phyloP scores from a whole-genome alignment of 805 yeast species.

The Kodamaea lidongshanica region DNA sequence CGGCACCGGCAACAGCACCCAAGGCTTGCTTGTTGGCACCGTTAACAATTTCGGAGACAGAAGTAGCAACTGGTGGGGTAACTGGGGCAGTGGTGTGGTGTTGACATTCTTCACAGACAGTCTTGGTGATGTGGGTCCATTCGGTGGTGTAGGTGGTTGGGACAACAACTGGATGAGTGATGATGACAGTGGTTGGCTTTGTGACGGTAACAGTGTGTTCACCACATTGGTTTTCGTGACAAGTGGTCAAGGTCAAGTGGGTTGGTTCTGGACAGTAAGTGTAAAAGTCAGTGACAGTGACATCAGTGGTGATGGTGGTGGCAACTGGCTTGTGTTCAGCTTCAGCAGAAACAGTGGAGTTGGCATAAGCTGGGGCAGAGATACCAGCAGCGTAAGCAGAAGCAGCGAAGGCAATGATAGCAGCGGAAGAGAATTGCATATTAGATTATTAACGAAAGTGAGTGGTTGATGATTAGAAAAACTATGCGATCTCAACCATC shows the following conservation, averaged over 20 bases:
- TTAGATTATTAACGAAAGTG: too few relatives aligned
- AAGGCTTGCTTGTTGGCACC: constrained; percentile 5
- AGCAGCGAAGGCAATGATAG: too few relatives aligned
- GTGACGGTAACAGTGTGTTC: constrained; percentile 64
- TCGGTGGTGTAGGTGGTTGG: constrained; percentile 34
- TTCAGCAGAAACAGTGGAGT: constrained; percentile 38
- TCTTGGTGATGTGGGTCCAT: too few relatives aligned
- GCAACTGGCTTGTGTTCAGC: too few relatives aligned
- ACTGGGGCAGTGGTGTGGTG: too few relatives aligned
- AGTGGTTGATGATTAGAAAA: too few relatives aligned
- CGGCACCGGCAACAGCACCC: constrained; percentile 6
- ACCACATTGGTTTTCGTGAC: constrained; percentile 12
- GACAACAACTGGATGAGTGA: constrained; percentile 83
- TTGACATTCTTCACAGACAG: too few relatives aligned
- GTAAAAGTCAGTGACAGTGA: constrained; percentile 63
- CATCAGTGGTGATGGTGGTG: constrained; percentile 44
- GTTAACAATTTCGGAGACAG: too few relatives aligned
- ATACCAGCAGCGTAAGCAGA: constrained; percentile 12
- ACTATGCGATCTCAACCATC: too few relatives aligned
- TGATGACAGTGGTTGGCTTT: constrained; percentile 73
- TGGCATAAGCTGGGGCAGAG: constrained; percentile 36
- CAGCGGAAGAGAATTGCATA: constrained; percentile 32
- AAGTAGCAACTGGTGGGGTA: too few relatives aligned
- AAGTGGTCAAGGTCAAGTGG: constrained; percentile 53
- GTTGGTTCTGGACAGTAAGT: constrained; percentile 83